Evolutionary conservation across 441 rosid species (phyloP).

Genomic region (Gossypium davidsonii): DNA sequence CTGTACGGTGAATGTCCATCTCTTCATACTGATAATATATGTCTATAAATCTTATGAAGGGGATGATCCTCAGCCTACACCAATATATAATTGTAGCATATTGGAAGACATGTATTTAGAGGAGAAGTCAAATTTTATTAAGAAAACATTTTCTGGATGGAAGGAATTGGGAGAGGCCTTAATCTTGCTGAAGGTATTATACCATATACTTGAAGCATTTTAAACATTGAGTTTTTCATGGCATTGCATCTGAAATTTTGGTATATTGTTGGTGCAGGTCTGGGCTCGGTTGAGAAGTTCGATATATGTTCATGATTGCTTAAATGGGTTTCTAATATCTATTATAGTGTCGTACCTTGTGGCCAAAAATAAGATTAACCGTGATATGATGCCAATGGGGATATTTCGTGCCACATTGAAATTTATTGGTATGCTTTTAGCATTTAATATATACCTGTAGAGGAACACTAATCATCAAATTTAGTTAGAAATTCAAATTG

Average conservation of each 20-base stretch:
- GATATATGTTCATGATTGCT: constrained; percentile 62
- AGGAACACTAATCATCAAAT: not conserved
- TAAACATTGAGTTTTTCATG: not conserved
- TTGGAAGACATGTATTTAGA: constrained; percentile 80
- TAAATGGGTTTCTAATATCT: constrained; percentile 74
- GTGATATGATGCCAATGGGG: constrained; percentile 60
- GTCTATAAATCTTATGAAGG: constrained; percentile 31
- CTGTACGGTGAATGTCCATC: constrained; percentile 10
- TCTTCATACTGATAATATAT: not conserved
- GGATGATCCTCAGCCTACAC: constrained; percentile 47
- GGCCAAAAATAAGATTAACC: constrained; percentile 46
- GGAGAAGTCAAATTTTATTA: constrained; percentile 54
- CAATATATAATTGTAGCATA: constrained; percentile 71
- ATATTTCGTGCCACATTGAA: constrained; percentile 67
- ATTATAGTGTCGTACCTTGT: constrained; percentile 65
- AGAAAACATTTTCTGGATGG: constrained; percentile 51
- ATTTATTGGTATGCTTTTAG: constrained; percentile 59
- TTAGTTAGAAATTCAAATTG: not conserved
- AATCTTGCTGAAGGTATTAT: constrained; percentile 65
- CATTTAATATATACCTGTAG: not conserved
- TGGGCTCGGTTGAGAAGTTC: constrained; percentile 91
- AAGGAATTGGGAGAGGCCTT: constrained; percentile 63
- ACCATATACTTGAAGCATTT: not conserved
- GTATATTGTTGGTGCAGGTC: constrained; percentile 39
- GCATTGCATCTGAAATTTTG: not conserved